These are phyloP conservation scores for Acacia acuminata DNA, from an alignment of 306 rosid species.

Conservation along the genomic window DNA sequence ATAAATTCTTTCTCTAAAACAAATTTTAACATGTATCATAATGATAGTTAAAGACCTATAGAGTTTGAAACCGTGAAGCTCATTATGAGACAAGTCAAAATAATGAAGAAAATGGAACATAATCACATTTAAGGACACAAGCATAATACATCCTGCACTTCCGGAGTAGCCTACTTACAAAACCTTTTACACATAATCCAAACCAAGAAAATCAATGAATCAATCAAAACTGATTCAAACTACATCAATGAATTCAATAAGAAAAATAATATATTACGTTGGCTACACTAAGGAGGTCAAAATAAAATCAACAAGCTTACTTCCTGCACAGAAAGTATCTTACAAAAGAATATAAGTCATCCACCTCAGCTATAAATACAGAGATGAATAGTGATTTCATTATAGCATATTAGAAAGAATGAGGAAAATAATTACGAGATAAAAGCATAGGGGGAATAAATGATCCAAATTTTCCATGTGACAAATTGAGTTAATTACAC, in stretches of 20 bases:
- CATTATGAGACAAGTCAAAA: neutral
- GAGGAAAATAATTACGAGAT: neutral
- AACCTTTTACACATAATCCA: conserved; percentile 15
- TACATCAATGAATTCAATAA: neutral
- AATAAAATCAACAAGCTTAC: neutral
- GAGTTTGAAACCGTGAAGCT: neutral
- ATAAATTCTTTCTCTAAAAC: conserved; percentile 21
- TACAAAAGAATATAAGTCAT: conserved; percentile 3
- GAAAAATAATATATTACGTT: neutral
- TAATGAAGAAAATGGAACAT: neutral
- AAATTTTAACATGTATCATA: neutral
- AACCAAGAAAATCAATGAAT: neutral
- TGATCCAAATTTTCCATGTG: neutral
- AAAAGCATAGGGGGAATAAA: conserved; percentile 11
- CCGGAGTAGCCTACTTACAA: neutral
- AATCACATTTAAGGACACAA: neutral
- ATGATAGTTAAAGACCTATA: conserved; percentile 5
- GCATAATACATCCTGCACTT: neutral
- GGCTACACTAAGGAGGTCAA: neutral
- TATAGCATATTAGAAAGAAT: conserved; percentile 11
- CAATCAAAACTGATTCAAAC: neutral
- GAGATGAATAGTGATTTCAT: neutral
- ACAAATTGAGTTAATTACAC: conserved; percentile 2
- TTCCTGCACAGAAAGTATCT: conserved; percentile 6
- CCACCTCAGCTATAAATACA: conserved; percentile 5